A percentile compares a stretch with the other conserved stretches of the same genome.
Evolutionary conservation across 1,284 basidiomycete species (phyloP).

Genomic region (Megacollybia platyphylla): DNA sequence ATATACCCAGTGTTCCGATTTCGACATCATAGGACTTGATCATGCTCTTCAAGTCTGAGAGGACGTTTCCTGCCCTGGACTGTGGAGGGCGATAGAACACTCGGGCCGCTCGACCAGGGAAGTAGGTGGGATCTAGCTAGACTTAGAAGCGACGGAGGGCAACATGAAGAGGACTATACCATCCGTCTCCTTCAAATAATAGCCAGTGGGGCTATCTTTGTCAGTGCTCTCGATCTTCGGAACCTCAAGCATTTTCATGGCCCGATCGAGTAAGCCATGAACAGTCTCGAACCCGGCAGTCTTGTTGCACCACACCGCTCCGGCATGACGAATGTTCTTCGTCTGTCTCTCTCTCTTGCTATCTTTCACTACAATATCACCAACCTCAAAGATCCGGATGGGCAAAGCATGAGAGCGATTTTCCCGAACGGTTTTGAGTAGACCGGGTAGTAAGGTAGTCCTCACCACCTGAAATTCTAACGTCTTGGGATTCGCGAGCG

Average conservation of each 20-base stretch:
- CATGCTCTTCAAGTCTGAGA: constrained; percentile 18
- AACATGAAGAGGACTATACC: constrained; percentile 37
- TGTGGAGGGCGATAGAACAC: constrained; percentile 70
- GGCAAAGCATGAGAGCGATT: constrained; percentile 92
- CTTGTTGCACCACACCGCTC: constrained; percentile 92
- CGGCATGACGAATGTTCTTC: constrained; percentile 79
- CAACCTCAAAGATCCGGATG: constrained; percentile 88
- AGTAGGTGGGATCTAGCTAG: constrained; percentile 73
- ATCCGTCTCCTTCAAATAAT: constrained; percentile 81
- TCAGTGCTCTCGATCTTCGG: constrained; percentile 60
- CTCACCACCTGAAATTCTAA: constrained; percentile 97
- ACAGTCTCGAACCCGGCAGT: constrained; percentile 95
- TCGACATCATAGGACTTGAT: constrained; percentile 37
- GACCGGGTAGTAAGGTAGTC: constrained; percentile 87
- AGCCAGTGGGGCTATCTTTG: constrained; percentile 55
- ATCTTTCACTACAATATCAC: constrained; percentile 91
- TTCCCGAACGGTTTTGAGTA: constrained; percentile 95
- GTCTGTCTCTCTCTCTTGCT: constrained; percentile 67
- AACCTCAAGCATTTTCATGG: constrained; percentile 92
- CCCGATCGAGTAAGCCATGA: constrained; percentile 86
- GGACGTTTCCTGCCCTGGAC: constrained; percentile 17
- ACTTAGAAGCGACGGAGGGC: neutral
- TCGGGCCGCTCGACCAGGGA: constrained; percentile 87
- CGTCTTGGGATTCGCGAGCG: constrained; percentile 94
- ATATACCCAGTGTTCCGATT: constrained; percentile 79